Percentiles rank a stretch among this genome's conserved stretches.
phyloP scores from a whole-genome alignment of 1,284 basidiomycete species.

The Trichosporon inkin region DNA sequence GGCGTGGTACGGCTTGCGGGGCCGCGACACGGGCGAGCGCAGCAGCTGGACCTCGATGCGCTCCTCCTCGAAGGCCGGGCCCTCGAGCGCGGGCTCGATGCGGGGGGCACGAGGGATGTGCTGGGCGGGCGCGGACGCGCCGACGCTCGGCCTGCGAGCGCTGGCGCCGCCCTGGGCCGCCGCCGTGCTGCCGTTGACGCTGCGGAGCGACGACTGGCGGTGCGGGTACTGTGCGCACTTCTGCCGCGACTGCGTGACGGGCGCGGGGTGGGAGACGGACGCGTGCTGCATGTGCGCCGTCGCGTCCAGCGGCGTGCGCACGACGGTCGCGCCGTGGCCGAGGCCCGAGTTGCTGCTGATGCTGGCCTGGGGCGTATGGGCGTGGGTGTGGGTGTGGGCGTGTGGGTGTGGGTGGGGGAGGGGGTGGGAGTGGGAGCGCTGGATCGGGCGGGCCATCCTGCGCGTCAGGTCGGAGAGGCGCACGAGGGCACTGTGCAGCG shows the following conservation, averaged over 20 bases:
- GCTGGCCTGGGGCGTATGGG: too few species aligned
- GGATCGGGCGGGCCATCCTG: conserved; percentile 6
- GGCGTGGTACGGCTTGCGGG: background rate
- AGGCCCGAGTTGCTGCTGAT: conserved; percentile 2
- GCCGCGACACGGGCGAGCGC: background rate
- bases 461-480: background rate
- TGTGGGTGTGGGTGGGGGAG: too few species aligned
- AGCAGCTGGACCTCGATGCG: conserved; percentile 3
- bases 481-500: background rate
- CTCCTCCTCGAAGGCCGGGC: background rate
- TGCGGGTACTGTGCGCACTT: background rate
- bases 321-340: conserved; percentile 29
- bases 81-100: background rate
- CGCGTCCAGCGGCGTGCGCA: conserved; percentile 34
- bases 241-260: background rate
- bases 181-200: background rate
- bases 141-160: background rate
- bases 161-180: background rate
- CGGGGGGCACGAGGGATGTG: background rate
- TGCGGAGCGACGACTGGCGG: conserved; percentile 15
- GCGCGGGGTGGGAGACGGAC: background rate
- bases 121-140: background rate
- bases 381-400: too few species aligned
- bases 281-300: conserved; percentile 21
- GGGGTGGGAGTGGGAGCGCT: conserved; percentile 20